Evolutionary conservation across 352 stramenopile species (phyloP).

Genomic region (Aphanomyces cochlioides): DNA sequence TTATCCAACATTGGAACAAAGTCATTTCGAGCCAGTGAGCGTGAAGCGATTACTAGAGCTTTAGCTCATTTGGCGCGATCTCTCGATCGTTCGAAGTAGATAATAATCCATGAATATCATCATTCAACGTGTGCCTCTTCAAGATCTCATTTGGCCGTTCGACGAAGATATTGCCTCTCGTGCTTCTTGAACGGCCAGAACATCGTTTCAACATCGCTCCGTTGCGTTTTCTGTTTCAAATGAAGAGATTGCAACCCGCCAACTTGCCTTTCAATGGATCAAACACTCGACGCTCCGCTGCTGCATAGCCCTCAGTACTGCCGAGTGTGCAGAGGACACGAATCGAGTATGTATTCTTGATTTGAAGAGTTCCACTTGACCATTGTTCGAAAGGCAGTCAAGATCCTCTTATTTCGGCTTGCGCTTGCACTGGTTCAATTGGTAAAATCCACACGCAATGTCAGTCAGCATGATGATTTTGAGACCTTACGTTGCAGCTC

Average conservation of each 20-base stretch:
- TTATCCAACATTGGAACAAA: conserved; percentile 79
- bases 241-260: too few relatives aligned
- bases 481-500: background rate
- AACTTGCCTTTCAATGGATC: background rate
- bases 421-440: conserved; percentile 20
- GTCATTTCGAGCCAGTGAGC: conserved; percentile 75
- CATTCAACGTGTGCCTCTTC: background rate
- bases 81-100: conserved; percentile 46
- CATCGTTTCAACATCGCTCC: background rate
- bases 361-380: background rate
- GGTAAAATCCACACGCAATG: conserved; percentile 29
- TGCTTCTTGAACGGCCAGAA: background rate
- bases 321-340: conserved; percentile 25
- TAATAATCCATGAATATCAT: background rate
- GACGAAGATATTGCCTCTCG: background rate
- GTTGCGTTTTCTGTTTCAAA: background rate
- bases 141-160: background rate
- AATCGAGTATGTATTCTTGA: conserved; percentile 13
- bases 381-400: background rate
- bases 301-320: conserved; percentile 26
- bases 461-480: background rate
- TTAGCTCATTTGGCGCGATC: conserved; percentile 70
- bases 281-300: background rate
- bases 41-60: conserved; percentile 76
- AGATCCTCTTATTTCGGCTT: conserved; percentile 23